Evolutionary conservation across 768 basidiomycete genomes (phyloP).

Genomic region (Mycena rosella): DNA sequence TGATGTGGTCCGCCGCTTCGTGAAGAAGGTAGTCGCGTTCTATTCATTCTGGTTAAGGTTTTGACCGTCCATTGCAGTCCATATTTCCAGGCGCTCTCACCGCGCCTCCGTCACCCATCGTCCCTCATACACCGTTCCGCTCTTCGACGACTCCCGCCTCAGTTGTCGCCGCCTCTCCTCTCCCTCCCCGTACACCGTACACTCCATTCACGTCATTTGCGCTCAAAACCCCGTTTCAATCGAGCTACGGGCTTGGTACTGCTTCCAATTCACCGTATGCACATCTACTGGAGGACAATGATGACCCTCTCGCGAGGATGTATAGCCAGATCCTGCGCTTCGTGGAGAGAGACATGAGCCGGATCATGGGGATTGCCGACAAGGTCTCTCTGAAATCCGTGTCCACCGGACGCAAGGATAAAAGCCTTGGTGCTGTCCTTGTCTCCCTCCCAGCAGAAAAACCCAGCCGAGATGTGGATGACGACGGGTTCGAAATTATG

Average conservation of each 20-base stretch:
- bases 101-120: conserved; percentile 78
- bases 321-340: conserved; percentile 89
- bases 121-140: conserved; percentile 82
- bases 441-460: conserved; percentile 3
- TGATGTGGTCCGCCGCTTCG: conserved; percentile 79
- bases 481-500: conserved; percentile 82
- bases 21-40: conserved; percentile 78
- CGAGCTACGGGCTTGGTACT: conserved; percentile 43
- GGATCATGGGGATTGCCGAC: conserved; percentile 84
- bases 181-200: conserved; percentile 61
- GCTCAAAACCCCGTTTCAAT: conserved; percentile 68
- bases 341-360: conserved; percentile 78
- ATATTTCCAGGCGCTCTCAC: conserved; percentile 79
- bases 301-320: conserved; percentile 78
- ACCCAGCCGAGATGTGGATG: conserved; percentile 25
- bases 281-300: conserved; percentile 72
- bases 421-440: conserved; percentile 10
- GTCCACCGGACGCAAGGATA: conserved; percentile 38
- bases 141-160: conserved; percentile 44
- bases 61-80: conserved; percentile 59
- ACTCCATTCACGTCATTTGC: conserved; percentile 66
- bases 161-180: conserved; percentile 41
- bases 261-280: conserved; percentile 51
- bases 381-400: conserved; percentile 66
- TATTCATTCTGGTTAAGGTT: not conserved